Evolutionary conservation across 768 basidiomycete genomes (phyloP).

Genomic region (Phanerochaete carnosa): DNA sequence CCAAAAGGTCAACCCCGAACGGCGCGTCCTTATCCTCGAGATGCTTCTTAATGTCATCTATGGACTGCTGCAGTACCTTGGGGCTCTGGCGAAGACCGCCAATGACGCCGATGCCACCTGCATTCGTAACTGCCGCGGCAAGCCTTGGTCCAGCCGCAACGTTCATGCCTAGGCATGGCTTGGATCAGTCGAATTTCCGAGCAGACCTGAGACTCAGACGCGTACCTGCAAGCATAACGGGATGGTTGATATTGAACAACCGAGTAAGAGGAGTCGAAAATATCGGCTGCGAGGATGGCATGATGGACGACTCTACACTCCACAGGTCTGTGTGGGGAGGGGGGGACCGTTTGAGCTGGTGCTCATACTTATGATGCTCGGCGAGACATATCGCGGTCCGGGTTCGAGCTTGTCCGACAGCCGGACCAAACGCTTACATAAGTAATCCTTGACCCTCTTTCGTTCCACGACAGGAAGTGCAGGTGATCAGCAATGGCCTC

Average conservation of each 20-base stretch:
- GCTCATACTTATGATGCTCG: neutral
- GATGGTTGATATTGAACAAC: conserved; percentile 77
- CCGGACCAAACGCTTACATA: conserved; percentile 5
- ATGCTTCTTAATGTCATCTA: conserved; percentile 69
- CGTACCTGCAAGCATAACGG: conserved; percentile 76
- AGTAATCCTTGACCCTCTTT: conserved; percentile 6
- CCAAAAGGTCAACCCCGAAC: conserved; percentile 79
- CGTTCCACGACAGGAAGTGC: neutral
- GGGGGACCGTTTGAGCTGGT: neutral
- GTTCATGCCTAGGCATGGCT: conserved; percentile 58
- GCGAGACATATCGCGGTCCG: conserved; percentile 1
- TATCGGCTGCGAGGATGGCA: conserved; percentile 64
- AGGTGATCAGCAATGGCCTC: conserved; percentile 2
- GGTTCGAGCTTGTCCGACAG: neutral
- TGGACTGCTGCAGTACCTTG: conserved; percentile 61
- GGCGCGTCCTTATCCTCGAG: conserved; percentile 75
- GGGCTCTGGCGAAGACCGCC: conserved; percentile 78
- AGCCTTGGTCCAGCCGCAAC: conserved; percentile 82
- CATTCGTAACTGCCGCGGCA: conserved; percentile 87
- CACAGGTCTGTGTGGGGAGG: no score
- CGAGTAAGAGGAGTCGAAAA: conserved; percentile 74
- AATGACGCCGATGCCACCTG: conserved; percentile 82
- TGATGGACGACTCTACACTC: conserved; percentile 28
- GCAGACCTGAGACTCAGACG: conserved; percentile 2
- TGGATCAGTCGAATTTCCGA: conserved; percentile 3